Evolutionary conservation across 345 rosid species (phyloP).

Genomic region (Raphanus raphanistrum): DNA sequence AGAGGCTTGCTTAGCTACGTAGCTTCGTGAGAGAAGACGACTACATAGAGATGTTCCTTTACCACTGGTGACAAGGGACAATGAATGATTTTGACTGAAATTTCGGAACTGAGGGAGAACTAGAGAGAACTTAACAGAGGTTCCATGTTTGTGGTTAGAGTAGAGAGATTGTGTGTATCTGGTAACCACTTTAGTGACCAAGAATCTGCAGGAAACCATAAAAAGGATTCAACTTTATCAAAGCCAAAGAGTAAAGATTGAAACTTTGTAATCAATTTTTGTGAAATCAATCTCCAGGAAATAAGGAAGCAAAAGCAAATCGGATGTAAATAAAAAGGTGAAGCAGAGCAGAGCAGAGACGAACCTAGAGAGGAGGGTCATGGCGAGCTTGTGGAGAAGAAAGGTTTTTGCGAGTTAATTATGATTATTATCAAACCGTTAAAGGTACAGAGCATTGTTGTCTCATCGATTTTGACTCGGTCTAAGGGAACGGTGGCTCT

Average conservation of each 20-base stretch:
- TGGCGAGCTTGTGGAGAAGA: neutral
- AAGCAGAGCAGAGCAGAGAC: conserved; percentile 1
- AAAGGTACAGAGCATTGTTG: conserved; percentile 22
- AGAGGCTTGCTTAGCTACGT: conserved; percentile 47
- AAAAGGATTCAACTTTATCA: conserved; percentile 1
- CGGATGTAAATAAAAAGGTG: neutral
- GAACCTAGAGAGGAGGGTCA: conserved; percentile 39
- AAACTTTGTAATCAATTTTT: neutral
- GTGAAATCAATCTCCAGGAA: neutral
- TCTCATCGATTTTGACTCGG: conserved; percentile 10
- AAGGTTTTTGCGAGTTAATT: neutral
- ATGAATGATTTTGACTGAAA: conserved; percentile 17
- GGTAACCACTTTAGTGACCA: conserved; percentile 47
- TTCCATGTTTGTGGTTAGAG: conserved; percentile 31
- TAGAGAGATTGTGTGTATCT: conserved; percentile 40
- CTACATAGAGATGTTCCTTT: conserved; percentile 38
- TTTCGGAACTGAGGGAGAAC: conserved; percentile 42
- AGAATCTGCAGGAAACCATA: conserved; percentile 49
- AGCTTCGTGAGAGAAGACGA: conserved; percentile 41
- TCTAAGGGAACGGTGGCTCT: neutral
- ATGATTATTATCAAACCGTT: conserved; percentile 3
- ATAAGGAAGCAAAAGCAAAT: neutral
- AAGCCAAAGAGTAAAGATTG: neutral
- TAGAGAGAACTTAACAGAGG: conserved; percentile 45
- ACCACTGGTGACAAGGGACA: conserved; percentile 23